phyloP scores from a whole-genome alignment of 139 green algal species.

The Astrephomene gubernaculifera region DNA sequence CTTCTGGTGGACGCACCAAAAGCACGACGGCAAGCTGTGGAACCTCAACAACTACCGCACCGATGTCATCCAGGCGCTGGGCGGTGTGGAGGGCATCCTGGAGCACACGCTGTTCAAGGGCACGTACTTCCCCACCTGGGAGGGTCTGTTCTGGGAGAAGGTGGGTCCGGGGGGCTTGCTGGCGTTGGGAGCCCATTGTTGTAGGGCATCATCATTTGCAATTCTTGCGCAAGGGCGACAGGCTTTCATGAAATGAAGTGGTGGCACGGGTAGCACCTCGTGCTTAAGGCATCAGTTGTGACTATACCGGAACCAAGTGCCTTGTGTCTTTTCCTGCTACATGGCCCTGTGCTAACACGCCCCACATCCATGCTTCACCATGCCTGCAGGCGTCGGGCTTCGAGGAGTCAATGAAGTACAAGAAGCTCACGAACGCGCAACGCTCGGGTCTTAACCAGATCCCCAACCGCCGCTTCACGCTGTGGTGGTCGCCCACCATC shows the following conservation, averaged over 20 bases:
- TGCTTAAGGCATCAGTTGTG: too few relatives aligned
- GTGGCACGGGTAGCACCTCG: too few relatives aligned
- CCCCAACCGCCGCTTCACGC: conserved; percentile 98
- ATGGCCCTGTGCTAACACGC: too few relatives aligned
- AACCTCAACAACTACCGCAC: conserved; percentile 99
- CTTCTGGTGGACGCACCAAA: conserved; percentile 99
- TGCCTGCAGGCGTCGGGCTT: conserved; percentile 66
- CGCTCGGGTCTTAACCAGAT: conserved; percentile 98
- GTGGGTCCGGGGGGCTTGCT: too few relatives aligned
- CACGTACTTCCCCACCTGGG: conserved; percentile 99
- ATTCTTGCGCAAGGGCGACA: too few relatives aligned
- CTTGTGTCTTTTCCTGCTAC: too few relatives aligned
- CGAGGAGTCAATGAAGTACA: conserved; percentile 99
- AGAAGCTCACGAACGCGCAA: conserved; percentile 99
- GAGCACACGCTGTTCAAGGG: conserved; percentile 99
- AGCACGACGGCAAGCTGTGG: conserved; percentile 99
- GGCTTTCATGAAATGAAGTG: too few relatives aligned
- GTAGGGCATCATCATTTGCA: too few relatives aligned
- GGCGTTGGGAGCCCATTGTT: too few relatives aligned
- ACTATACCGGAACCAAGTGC: too few relatives aligned
- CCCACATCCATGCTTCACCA: neutral
- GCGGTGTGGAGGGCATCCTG: conserved; percentile 99
- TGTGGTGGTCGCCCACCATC: conserved; percentile 99
- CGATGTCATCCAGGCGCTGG: conserved; percentile 98
- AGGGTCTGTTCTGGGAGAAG: conserved; percentile 99